These are phyloP conservation scores for Hypoxylon fragiforme DNA, from an alignment of 495 filamentous ascomycete species.

Conservation along the genomic window DNA sequence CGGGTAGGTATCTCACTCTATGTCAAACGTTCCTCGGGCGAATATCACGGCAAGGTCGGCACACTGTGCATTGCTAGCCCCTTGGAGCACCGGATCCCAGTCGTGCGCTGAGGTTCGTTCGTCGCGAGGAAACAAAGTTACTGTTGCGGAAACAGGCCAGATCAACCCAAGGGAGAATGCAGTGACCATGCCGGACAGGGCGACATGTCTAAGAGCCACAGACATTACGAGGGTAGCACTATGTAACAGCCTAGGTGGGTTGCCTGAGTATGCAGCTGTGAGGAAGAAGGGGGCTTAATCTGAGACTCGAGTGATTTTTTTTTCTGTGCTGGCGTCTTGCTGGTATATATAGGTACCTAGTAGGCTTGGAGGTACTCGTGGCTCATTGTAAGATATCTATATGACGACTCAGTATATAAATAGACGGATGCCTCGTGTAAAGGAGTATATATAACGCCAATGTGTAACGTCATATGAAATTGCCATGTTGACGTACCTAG, in stretches of 20 bases:
- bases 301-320: no score
- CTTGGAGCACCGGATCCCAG: conserved; percentile 23
- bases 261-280: no score
- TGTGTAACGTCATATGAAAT: neutral
- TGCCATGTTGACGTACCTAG: neutral
- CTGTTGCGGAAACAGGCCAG: conserved; percentile 5
- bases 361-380: no score
- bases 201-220: neutral
- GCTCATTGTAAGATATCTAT: neutral
- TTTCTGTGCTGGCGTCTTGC: no score
- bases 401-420: neutral
- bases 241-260: no score
- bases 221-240: neutral
- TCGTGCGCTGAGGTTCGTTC: conserved; percentile 23
- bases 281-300: no score
- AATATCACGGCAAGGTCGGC: conserved; percentile 37
- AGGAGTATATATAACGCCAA: neutral
- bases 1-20: conserved; percentile 32
- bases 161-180: neutral
- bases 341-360: conserved; percentile 2
- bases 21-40: conserved; percentile 34
- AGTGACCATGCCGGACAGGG: conserved; percentile 9
- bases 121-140: conserved; percentile 7
- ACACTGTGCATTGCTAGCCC: conserved; percentile 10
- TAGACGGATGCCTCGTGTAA: neutral